phyloP scores from a whole-genome alignment of 192 early-diverging fungal species.

The Coemansia sp. region DNA sequence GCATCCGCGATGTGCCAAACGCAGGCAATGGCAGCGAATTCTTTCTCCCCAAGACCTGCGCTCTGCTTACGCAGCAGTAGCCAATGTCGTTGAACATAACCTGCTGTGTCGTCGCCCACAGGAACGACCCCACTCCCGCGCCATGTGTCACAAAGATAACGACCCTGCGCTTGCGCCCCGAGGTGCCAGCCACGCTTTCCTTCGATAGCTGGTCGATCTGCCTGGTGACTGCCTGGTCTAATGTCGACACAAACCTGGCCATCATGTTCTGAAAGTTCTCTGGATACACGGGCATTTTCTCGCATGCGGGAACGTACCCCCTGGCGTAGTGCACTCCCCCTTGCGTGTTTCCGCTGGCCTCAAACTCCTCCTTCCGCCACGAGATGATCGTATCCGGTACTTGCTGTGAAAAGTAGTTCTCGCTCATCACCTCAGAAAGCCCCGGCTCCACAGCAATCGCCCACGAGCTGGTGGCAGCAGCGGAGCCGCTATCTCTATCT shows the following conservation, averaged over 20 bases:
- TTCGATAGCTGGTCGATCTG: slow-evolving; percentile 10
- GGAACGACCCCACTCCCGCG: slow-evolving; percentile 36
- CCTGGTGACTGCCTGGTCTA: slow-evolving; percentile 19
- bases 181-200: neutral
- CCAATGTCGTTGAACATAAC: slow-evolving; percentile 26
- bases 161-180: slow-evolving; percentile 11
- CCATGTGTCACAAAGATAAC: slow-evolving; percentile 53
- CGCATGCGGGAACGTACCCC: slow-evolving; percentile 5
- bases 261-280: slow-evolving; percentile 53
- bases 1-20: slow-evolving; percentile 35
- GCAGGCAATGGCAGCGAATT: slow-evolving; percentile 13
- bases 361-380: slow-evolving; percentile 11
- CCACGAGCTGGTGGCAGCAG: neutral
- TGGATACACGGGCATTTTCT: slow-evolving; percentile 32
- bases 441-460: slow-evolving; percentile 41
- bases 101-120: slow-evolving; percentile 45
- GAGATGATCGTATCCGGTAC: slow-evolving; percentile 35
- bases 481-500: neutral
- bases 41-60: slow-evolving; percentile 14
- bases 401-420: slow-evolving; percentile 37
- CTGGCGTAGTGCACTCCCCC: slow-evolving; percentile 7
- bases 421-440: slow-evolving; percentile 50
- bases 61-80: slow-evolving; percentile 44
- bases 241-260: slow-evolving; percentile 39
- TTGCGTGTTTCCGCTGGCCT: neutral